Percentiles rank a stretch among this genome's conserved stretches.
These are phyloP conservation scores for Penicillium atrosanguineum DNA, from an alignment of 495 filamentous ascomycete genomes.

Conservation along the genomic window DNA sequence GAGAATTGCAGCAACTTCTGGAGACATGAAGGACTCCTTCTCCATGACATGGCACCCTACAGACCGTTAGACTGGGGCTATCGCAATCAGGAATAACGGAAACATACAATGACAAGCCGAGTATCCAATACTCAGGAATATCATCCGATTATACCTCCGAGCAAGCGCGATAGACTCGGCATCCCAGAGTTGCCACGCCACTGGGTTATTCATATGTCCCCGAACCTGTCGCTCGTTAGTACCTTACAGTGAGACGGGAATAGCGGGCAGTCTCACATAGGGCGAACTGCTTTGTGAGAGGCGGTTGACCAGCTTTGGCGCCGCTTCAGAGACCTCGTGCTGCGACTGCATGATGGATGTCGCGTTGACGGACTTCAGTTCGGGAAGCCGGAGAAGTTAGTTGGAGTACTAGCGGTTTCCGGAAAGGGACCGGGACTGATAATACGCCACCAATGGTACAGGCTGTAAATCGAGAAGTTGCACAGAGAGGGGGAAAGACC, in stretches of 20 bases:
- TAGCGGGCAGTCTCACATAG: conserved; percentile 51
- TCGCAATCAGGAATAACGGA: not conserved
- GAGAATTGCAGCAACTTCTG: conserved; percentile 73
- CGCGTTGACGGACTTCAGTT: conserved; percentile 7
- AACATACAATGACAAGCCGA: conserved; percentile 87
- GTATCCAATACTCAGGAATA: conserved; percentile 96
- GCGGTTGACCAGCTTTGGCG: conserved; percentile 60
- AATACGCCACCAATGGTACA: conserved; percentile 5
- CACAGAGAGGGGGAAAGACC: conserved; percentile 12
- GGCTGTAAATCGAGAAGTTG: conserved; percentile 3
- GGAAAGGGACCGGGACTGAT: conserved; percentile 8
- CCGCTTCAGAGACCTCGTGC: conserved; percentile 22
- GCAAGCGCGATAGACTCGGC: conserved; percentile 74
- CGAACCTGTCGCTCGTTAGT: conserved; percentile 56
- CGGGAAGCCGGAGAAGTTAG: not conserved
- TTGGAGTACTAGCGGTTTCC: conserved; percentile 21
- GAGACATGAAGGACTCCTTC: conserved; percentile 86
- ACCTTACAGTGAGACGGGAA: not conserved
- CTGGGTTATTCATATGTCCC: conserved; percentile 76
- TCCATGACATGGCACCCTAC: conserved; percentile 91
- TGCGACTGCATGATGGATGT: conserved; percentile 29
- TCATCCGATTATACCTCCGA: conserved; percentile 72
- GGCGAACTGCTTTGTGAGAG: conserved; percentile 74
- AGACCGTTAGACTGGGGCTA: conserved; percentile 10
- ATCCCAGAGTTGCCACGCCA: conserved; percentile 92